phyloP scores from a whole-genome alignment of 306 rosid genomes.

The Luffa aegyptiaca region DNA sequence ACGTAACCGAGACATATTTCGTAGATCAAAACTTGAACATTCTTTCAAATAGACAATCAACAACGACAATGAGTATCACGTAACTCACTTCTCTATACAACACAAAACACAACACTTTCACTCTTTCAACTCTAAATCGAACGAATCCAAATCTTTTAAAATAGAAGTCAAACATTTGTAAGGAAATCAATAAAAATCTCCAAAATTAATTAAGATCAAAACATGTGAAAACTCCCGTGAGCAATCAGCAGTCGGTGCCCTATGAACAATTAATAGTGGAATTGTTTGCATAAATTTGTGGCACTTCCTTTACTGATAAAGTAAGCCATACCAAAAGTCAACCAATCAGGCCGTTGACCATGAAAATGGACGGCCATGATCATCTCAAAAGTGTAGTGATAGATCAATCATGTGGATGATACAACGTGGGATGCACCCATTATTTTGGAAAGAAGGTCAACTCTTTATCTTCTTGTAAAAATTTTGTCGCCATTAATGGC shows the following conservation, averaged over 20 bases:
- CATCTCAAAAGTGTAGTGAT: not conserved
- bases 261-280: not conserved
- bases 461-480: not conserved
- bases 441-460: not conserved
- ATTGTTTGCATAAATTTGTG: not conserved
- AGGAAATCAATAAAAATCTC: not conserved
- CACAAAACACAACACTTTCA: too few relatives aligned
- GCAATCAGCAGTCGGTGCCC: not conserved
- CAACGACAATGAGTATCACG: too few relatives aligned
- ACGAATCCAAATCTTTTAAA: not conserved
- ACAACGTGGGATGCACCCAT: not conserved
- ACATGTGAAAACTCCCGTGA: not conserved
- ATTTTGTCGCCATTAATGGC: not conserved
- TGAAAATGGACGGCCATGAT: not conserved
- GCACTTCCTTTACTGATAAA: not conserved
- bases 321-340: not conserved
- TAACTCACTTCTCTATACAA: too few relatives aligned
- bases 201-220: not conserved
- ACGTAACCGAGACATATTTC: too few relatives aligned
- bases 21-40: too few relatives aligned
- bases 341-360: conserved; percentile 36
- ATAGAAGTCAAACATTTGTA: not conserved
- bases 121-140: too few relatives aligned
- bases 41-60: too few relatives aligned
- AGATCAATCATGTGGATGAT: not conserved